Base-by-base conservation (phyloP, 805 yeast species). In the Candida manassasensis region DNA sequence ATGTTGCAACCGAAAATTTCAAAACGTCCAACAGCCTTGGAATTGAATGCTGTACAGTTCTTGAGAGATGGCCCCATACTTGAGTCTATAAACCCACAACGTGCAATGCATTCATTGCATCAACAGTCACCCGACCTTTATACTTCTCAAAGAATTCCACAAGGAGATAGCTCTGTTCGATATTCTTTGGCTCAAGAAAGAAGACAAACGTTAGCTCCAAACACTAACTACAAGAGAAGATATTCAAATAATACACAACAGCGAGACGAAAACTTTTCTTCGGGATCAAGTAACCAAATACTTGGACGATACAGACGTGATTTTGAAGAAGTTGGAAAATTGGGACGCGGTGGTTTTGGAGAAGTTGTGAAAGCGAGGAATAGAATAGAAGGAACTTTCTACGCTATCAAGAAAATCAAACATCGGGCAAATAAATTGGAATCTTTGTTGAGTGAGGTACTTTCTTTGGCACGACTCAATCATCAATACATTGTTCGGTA, bases 301-400 rank as follows among this genome's bases (percentile, higher is more conserved):
- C 21, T 68, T 38, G 87, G 96, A 1, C 69, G 98, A 43, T 93
- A 90, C 53, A 84, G 80, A 3, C 77, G 89, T 42, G 99, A 93
- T 54, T 93, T 94, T 58, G 98, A 93, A 57, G 98, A 93, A 53
- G 84, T 87, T 29, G 93, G 90, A 0, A 77, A 81, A 14, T 61
- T 93, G 6, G 99, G 99, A 2, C 78, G 80, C 47, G 99, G 99
- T 26, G 99, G 95, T 0, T 93, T 84, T 61, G 99, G 99, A 4
- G 97, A 93, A 57, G 99, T 93, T 6, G 96, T 93, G n/a, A 89
- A 90, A 51, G 97, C 93, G 0, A 69, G 98, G 41, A 90, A 89
- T 55, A 75, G 89, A 39, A 73, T 93, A 44, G 99, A 93, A 54
- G 97, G 98, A 14, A 73, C 96, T 11, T 85, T 84, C 47, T 93